phyloP scores from a whole-genome alignment of 495 filamentous ascomycete species.

The Diplogelasinospora grovesii region DNA sequence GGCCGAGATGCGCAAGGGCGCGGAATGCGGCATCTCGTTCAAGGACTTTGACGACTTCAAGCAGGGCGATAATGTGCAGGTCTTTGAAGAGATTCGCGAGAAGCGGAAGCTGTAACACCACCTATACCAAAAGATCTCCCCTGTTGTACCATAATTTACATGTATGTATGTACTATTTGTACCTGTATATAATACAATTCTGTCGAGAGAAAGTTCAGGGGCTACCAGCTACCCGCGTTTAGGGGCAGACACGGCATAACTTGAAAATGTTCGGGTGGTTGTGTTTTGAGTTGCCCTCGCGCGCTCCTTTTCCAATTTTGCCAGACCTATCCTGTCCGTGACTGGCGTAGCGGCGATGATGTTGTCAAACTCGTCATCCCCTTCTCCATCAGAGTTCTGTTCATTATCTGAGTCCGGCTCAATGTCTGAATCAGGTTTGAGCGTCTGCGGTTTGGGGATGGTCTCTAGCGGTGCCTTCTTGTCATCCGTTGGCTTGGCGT shows the following conservation, averaged over 20 bases:
- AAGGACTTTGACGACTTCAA: slow-evolving; percentile 69
- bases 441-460: slow-evolving; percentile 46
- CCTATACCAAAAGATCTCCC: too few relatives aligned
- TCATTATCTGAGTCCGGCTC: slow-evolving; percentile 67
- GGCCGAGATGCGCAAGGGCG: slow-evolving; percentile 78
- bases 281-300: slow-evolving; percentile 22
- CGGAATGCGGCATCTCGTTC: slow-evolving; percentile 88
- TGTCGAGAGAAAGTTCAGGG: too few relatives aligned
- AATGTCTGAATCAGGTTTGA: slow-evolving; percentile 59
- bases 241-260: slow-evolving; percentile 22
- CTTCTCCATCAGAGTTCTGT: slow-evolving; percentile 52
- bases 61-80: slow-evolving; percentile 78
- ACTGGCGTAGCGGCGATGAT: slow-evolving; percentile 85
- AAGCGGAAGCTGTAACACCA: slow-evolving; percentile 63
- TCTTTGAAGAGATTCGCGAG: slow-evolving; percentile 71
- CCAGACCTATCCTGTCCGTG: slow-evolving; percentile 68
- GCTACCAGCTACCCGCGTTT: slow-evolving; percentile 19
- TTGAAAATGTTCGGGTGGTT: slow-evolving; percentile 24
- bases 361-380: slow-evolving; percentile 69
- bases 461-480: slow-evolving; percentile 51
- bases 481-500: slow-evolving; percentile 39
- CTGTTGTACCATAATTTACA: neutral
- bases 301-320: slow-evolving; percentile 41
- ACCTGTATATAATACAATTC: too few relatives aligned
- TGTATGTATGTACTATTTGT: too few relatives aligned